Conservation (phyloP, 2,329 filamentous ascomycete genomes). For the Talaromyces sp. region DNA sequence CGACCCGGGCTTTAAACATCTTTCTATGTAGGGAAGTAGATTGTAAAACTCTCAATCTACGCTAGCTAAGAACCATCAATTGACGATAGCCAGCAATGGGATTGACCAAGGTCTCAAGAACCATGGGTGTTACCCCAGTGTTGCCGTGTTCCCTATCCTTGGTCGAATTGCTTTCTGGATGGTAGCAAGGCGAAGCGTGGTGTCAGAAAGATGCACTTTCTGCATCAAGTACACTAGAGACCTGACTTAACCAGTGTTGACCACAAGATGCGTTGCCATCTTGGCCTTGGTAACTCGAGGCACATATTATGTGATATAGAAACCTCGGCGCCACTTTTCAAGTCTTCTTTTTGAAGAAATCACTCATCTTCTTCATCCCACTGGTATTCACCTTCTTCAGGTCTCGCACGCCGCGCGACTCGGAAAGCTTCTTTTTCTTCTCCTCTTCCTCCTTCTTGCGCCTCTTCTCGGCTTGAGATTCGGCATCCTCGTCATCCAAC, state of each 20-base stretch:
- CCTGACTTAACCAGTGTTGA: background rate
- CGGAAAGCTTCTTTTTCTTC: slow-evolving; percentile 68
- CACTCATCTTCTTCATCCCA: slow-evolving; percentile 96
- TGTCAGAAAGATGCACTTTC: background rate
- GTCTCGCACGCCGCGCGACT: slow-evolving; percentile 71
- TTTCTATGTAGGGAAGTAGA: background rate
- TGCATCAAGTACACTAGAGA: background rate
- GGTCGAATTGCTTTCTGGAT: background rate
- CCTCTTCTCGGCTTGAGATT: slow-evolving; percentile 69
- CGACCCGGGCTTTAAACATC: background rate
- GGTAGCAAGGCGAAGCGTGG: background rate
- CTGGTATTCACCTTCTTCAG: slow-evolving; percentile 84
- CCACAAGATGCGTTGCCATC: background rate
- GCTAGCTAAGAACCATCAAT: background rate
- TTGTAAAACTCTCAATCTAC: background rate
- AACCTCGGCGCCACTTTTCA: background rate
- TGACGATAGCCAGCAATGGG: background rate
- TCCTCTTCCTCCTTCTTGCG: slow-evolving; percentile 84
- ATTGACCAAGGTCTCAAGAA: background rate
- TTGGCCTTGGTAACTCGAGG: background rate
- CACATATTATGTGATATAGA: background rate
- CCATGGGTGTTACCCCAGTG: no score
- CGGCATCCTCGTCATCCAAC: slow-evolving; percentile 36
- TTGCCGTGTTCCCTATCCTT: background rate
- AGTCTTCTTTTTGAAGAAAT: slow-evolving; percentile 64